Evolutionary conservation across 305 asterid genomes (phyloP), one percentile per base, ranked within the genome.

Genomic region (Solanum chacoense): DNA sequence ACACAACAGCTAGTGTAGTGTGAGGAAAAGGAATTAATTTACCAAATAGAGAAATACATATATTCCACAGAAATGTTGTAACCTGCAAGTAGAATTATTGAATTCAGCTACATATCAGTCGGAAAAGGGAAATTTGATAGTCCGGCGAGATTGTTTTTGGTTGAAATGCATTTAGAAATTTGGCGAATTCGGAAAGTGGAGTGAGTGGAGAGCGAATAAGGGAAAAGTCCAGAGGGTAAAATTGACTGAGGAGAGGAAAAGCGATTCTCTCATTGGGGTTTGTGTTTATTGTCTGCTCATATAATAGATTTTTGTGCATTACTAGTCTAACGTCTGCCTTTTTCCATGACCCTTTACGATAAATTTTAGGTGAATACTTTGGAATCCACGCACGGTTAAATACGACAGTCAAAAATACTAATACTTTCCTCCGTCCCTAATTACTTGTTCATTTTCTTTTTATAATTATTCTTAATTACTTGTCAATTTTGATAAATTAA

Each of bases 271-370:
- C 28, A 7, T 83, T 6, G 45, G 22, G 75, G 34, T 11, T 84
- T 55, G 87, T 18, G 75, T 18, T 69, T 26, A 26, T 69, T 69
- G 34, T 69, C 75, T 26, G 34, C 20, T 26, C 32, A 69, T 2
- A 69, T 69, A 69, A 69, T 69, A 69, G 34, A 24, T 69, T 69
- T 69, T 69, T 90, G 96, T 89, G 96, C 91, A 81, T 36, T 78
- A 50, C 42, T 50, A 83, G 40, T 83, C 31, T 20, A 31, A 87
- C 91, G 93, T 91, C 91, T 86, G 81, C 92, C 89, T 88, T 76
- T 93, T 91, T 94, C 92, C 95, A 90, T 92, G 95, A 90, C 11
- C 31, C 24, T 90, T 87, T 76, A 81, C 92, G 92, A 94, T 89
- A 89, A 90, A 89, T 92, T 84, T 84, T 90, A 93, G 90, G 93